Percentiles rank a stretch among this genome's conserved stretches.
These are phyloP conservation scores for Tylopilus balloui DNA, from an alignment of 768 basidiomycete species.

Conservation along the genomic window DNA sequence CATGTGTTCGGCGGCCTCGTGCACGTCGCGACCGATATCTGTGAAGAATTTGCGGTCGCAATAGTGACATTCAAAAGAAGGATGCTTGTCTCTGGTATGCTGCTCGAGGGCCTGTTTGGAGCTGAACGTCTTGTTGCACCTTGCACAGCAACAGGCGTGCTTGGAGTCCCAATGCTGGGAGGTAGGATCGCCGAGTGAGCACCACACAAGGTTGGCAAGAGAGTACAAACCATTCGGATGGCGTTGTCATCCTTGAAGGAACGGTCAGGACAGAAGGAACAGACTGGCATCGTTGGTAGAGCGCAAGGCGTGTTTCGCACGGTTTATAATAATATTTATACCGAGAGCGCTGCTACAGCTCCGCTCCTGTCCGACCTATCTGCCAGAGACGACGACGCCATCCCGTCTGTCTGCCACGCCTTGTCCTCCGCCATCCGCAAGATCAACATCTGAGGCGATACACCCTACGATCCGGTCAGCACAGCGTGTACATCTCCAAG, in stretches of 20 bases:
- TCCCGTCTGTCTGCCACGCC: conserved; percentile 7
- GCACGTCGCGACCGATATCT: neutral
- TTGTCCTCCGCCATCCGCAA: conserved; percentile 9
- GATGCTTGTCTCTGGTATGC: conserved; percentile 13
- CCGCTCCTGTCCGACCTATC: neutral
- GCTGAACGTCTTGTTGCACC: conserved; percentile 4
- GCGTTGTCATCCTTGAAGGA: conserved; percentile 10
- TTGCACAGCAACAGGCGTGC: conserved; percentile 6
- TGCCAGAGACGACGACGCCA: too few species aligned
- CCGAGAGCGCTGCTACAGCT: too few species aligned
- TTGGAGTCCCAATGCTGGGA: conserved; percentile 15
- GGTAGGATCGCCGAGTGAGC: neutral
- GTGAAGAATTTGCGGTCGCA: conserved; percentile 14
- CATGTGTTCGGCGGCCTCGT: conserved; percentile 12
- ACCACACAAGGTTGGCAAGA: neutral
- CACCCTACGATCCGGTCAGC: conserved; percentile 2
- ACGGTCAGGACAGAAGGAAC: conserved; percentile 17
- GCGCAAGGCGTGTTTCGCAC: conserved; percentile 9
- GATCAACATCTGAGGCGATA: conserved; percentile 16
- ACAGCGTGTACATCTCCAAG: neutral
- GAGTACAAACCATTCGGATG: conserved; percentile 15
- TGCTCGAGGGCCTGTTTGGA: conserved; percentile 14
- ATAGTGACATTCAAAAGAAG: conserved; percentile 11
- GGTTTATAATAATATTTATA: too few species aligned
- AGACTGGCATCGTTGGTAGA: conserved; percentile 18